Conservation (phyloP, 371 early-diverging fungal species). For the Lichtheimia hyalospora region DNA sequence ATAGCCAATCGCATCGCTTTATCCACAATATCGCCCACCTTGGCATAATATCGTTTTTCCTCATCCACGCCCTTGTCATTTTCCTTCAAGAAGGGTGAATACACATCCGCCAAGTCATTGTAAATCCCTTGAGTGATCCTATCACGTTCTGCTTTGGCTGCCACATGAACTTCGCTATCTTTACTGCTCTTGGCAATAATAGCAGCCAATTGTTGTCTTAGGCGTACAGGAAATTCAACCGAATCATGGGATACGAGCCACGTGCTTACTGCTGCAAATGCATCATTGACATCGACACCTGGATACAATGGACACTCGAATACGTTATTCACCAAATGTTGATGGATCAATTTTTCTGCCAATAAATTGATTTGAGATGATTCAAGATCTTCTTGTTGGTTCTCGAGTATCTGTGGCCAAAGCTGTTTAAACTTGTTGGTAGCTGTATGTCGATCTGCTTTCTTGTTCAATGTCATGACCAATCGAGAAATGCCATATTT, state of each 20-base stretch:
- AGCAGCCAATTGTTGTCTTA: constrained; percentile 35
- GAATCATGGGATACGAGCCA: constrained; percentile 30
- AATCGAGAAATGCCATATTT: constrained; percentile 19
- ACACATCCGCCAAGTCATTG: constrained; percentile 7
- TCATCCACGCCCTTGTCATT: constrained; percentile 21
- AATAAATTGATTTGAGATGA: constrained; percentile 18
- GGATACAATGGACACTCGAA: constrained; percentile 28
- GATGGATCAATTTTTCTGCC: constrained; percentile 26
- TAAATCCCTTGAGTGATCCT: constrained; percentile 16
- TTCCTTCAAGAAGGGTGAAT: constrained; percentile 13
- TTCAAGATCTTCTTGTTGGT: constrained; percentile 11
- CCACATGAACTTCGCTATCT: constrained; percentile 25
- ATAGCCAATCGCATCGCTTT: constrained; percentile 21
- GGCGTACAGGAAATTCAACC: constrained; percentile 30
- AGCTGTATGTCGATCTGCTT: constrained; percentile 35
- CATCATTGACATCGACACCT: constrained; percentile 30
- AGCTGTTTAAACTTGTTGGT: constrained; percentile 14
- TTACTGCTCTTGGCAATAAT: constrained; percentile 30
- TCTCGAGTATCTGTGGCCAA: constrained; percentile 21
- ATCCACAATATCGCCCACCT: constrained; percentile 33
- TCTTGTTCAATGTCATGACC: constrained; percentile 35
- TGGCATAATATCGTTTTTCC: constrained; percentile 27
- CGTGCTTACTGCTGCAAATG: constrained; percentile 25
- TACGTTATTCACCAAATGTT: constrained; percentile 19
- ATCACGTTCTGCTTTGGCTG: constrained; percentile 15